These are phyloP conservation scores for Raphanus raphanistrum DNA, from an alignment of 345 rosid species.

Conservation along the genomic window DNA sequence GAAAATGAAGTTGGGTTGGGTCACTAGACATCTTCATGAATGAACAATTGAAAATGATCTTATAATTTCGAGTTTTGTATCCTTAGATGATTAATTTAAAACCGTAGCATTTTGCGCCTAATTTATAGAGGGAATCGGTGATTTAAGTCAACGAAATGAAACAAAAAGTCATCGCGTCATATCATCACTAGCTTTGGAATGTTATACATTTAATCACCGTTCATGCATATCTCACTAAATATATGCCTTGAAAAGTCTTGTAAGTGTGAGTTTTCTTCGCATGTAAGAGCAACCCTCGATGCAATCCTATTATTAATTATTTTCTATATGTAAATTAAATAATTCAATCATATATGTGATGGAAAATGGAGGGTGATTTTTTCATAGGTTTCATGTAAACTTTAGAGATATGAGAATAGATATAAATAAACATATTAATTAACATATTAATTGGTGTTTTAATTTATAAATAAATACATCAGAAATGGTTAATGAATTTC, in stretches of 20 bases:
- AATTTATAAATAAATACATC: no score
- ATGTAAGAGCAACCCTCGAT: neutral
- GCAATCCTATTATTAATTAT: neutral
- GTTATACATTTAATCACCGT: conserved; percentile 21
- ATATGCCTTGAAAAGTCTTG: conserved; percentile 30
- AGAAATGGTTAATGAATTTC: no score
- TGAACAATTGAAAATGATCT: neutral
- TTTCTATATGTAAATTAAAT: neutral
- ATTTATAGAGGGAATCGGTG: conserved; percentile 24
- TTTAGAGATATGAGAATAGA: neutral
- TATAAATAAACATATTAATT: no score
- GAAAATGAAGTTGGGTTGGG: no score
- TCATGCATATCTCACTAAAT: conserved; percentile 7
- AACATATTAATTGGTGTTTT: no score
- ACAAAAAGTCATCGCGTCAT: conserved; percentile 16
- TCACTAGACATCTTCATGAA: conserved; percentile 17
- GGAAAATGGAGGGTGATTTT: neutral
- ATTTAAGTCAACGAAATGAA: conserved; percentile 29
- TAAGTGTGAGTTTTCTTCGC: conserved; percentile 15
- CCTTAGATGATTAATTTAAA: neutral
- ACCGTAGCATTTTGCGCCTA: conserved; percentile 1
- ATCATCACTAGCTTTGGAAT: conserved; percentile 24
- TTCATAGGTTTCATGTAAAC: neutral
- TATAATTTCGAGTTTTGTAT: neutral
- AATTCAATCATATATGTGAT: neutral